These are phyloP conservation scores for Theileria annulata DNA, from an alignment of 169 alveolate genomes.

Conservation along the genomic window DNA sequence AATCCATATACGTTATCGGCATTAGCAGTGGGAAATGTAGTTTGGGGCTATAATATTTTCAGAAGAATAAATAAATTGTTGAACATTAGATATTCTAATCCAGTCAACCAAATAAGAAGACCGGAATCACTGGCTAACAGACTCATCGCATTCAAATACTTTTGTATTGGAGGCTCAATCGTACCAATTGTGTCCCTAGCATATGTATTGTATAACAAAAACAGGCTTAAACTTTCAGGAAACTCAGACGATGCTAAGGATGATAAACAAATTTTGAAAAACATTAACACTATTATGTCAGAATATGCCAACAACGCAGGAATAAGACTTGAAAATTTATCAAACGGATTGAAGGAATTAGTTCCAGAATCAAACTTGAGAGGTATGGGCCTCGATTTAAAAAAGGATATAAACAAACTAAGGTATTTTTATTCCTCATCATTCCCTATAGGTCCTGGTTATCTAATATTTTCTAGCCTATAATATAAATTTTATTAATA, in stretches of 20 bases:
- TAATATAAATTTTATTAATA: neutral
- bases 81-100: slow-evolving; percentile 27
- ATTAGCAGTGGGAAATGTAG: slow-evolving; percentile 33
- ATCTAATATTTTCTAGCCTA: slow-evolving; percentile 26
- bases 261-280: slow-evolving; percentile 11
- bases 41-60: slow-evolving; percentile 52
- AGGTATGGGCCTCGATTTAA: slow-evolving; percentile 54
- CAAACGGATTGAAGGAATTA: slow-evolving; percentile 33
- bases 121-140: slow-evolving; percentile 57
- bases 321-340: slow-evolving; percentile 26
- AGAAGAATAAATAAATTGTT: slow-evolving; percentile 49
- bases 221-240: neutral
- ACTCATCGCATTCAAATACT: slow-evolving; percentile 51
- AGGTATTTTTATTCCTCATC: neutral
- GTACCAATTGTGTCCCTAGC: slow-evolving; percentile 38
- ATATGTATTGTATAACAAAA: slow-evolving; percentile 7
- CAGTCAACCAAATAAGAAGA: slow-evolving; percentile 56
- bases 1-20: slow-evolving; percentile 11
- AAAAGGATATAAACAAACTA: slow-evolving; percentile 31
- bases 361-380: slow-evolving; percentile 21
- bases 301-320: slow-evolving; percentile 38
- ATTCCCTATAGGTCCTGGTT: slow-evolving; percentile 21
- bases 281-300: slow-evolving; percentile 9
- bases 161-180: slow-evolving; percentile 55
- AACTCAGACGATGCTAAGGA: neutral